phyloP scores from a whole-genome alignment of 140 eudicot species.

The Anethum foeniculum region DNA sequence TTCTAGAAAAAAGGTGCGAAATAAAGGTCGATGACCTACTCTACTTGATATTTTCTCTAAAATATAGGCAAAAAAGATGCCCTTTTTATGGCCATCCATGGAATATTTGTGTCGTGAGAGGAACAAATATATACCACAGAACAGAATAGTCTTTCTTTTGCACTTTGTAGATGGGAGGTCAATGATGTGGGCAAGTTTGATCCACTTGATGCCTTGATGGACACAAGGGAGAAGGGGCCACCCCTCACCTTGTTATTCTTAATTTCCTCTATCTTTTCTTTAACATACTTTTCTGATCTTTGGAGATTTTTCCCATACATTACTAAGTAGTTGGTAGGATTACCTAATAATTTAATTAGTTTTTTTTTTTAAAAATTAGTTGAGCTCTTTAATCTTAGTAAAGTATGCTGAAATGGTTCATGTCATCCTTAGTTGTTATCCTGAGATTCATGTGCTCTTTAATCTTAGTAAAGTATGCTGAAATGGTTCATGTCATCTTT shows the following conservation, averaged over 20 bases:
- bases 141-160: background rate
- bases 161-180: background rate
- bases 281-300: background rate
- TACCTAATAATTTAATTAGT: background rate
- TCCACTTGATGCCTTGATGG: background rate
- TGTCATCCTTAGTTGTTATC: background rate
- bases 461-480: background rate
- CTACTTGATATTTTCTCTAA: background rate
- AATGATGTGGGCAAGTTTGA: conserved; percentile 9
- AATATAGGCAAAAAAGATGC: background rate
- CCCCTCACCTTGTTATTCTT: background rate
- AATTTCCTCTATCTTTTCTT: background rate
- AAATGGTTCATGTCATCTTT: background rate
- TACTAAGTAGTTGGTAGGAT: background rate
- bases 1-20: background rate
- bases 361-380: background rate
- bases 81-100: background rate
- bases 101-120: background rate
- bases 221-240: conserved; percentile 1
- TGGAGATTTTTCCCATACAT: background rate
- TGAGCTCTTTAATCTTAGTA: background rate
- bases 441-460: too few relatives aligned
- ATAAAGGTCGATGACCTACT: background rate
- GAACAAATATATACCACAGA: background rate
- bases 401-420: background rate